phyloP scores from a whole-genome alignment of 805 yeast species.

The Lachancea quebecensis region DNA sequence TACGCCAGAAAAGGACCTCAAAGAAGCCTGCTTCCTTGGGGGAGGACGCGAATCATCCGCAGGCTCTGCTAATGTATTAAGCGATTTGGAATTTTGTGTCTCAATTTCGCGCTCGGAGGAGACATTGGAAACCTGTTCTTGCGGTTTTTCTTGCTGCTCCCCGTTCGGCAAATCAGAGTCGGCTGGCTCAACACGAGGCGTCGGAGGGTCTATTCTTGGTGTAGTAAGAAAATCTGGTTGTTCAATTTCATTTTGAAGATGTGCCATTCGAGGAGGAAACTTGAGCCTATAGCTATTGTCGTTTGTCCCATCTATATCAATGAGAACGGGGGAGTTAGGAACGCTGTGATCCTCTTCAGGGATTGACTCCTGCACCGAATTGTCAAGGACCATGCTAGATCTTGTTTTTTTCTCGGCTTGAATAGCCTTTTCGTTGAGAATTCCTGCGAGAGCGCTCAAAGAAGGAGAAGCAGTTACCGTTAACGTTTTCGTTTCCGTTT shows the following conservation, averaged over 20 bases:
- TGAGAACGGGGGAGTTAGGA: slow-evolving; percentile 32
- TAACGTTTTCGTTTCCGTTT: slow-evolving; percentile 11
- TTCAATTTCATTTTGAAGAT: slow-evolving; percentile 7
- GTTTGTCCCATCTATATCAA: slow-evolving; percentile 30
- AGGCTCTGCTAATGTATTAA: not conserved
- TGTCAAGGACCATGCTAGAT: slow-evolving; percentile 11
- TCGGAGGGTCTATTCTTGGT: slow-evolving; percentile 29
- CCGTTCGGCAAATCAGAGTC: not conserved
- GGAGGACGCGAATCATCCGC: not conserved
- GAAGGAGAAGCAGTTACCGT: slow-evolving; percentile 40
- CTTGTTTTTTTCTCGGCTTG: slow-evolving; percentile 24
- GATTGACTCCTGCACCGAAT: slow-evolving; percentile 16
- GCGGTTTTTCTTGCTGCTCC: not conserved
- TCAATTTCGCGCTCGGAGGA: not conserved
- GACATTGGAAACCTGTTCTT: not conserved
- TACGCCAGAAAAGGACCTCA: slow-evolving; percentile 5
- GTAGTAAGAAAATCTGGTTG: slow-evolving; percentile 29
- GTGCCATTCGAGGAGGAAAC: not conserved
- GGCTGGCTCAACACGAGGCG: slow-evolving; percentile 8
- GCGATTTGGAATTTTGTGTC: not conserved
- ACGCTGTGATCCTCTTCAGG: slow-evolving; percentile 8
- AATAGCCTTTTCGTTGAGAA: slow-evolving; percentile 34
- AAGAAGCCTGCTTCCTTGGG: slow-evolving; percentile 9
- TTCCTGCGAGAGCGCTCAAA: slow-evolving; percentile 36
- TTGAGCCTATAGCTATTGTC: slow-evolving; percentile 9